Conservation (phyloP, 192 early-diverging fungal species). For the Gamsiella multidivaricata region DNA sequence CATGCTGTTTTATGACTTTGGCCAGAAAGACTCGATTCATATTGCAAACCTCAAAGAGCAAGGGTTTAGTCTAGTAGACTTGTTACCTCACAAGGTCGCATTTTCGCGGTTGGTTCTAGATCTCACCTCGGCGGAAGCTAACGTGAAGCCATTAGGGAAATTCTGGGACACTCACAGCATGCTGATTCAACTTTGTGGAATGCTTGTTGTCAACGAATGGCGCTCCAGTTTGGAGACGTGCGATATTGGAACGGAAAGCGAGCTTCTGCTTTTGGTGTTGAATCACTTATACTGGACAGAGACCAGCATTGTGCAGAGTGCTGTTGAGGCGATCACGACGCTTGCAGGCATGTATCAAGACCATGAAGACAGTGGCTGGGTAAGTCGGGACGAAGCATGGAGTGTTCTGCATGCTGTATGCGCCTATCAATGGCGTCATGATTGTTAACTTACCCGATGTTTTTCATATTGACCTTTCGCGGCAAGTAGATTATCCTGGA, state of each 20-base stretch:
- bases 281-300: conserved; percentile 75
- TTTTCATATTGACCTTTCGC: too few species aligned
- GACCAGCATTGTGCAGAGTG: conserved; percentile 68
- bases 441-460: too few species aligned
- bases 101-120: conserved; percentile 42
- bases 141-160: conserved; percentile 45
- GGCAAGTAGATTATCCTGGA: conserved; percentile 58
- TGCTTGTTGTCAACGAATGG: conserved; percentile 52
- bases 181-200: conserved; percentile 49
- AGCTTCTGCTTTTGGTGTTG: conserved; percentile 70
- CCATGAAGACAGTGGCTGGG: conserved; percentile 66
- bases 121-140: conserved; percentile 42
- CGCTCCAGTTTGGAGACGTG: conserved; percentile 47
- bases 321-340: conserved; percentile 70
- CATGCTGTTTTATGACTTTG: conserved; percentile 53
- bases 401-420: not conserved
- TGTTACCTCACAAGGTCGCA: conserved; percentile 32
- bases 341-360: conserved; percentile 68
- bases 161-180: conserved; percentile 55
- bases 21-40: not conserved
- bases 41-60: not conserved
- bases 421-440: too few species aligned
- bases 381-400: conserved; percentile 23
- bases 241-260: conserved; percentile 60
- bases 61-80: not conserved